Base-by-base conservation (phyloP, 306 rosid species). In the Astragalus membranaceus region DNA sequence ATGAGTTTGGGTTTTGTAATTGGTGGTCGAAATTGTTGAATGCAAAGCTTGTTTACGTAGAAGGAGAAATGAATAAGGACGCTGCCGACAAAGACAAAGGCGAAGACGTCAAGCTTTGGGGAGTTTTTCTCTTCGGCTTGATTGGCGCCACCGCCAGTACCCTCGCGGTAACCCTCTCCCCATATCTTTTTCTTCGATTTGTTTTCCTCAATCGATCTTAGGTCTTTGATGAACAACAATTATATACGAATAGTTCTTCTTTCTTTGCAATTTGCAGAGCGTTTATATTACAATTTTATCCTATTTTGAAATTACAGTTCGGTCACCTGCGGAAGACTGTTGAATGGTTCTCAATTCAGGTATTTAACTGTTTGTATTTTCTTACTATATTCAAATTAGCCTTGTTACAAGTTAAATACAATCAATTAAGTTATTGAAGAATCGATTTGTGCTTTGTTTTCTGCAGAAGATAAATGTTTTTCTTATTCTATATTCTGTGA, bases 141-240 rank as follows among this genome's bases (percentile, higher is more conserved):
- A 87, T 95, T 67, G 97, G 95, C 64, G 99, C 97, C 85, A 83
- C 97, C 58, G 91, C 80, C 77, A 83, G 95, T 41, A 95, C 99
- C 56, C 76, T 87, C 29, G 95, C 96, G 23, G 96, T 95, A 77
- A 87, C 87, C 69, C 9, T 72, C 14, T 66, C 4, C 47, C 35
- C 36, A 1, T 10, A 50, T 11, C 14, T 17, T 33, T 20, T 12
- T 48, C 14, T 55, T 42, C 41, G 6, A 69, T 77, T 71, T 29
- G 32, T 23, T 20, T 41, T 15, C 63, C 70, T 53, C 26, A 14
- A 13, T 32, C 56, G 12, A 46, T 63, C 32, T 44, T 52, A 46
- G 53, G 20, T 33, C 69, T 55, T 16, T 20, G 37, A 3, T 55
- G 10, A 2, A 36, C 37, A 51, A 39, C 50, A 51, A 37, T 69